Conservation (phyloP, 2,329 filamentous ascomycete species). For the Calcarisporium arbuscula region DNA sequence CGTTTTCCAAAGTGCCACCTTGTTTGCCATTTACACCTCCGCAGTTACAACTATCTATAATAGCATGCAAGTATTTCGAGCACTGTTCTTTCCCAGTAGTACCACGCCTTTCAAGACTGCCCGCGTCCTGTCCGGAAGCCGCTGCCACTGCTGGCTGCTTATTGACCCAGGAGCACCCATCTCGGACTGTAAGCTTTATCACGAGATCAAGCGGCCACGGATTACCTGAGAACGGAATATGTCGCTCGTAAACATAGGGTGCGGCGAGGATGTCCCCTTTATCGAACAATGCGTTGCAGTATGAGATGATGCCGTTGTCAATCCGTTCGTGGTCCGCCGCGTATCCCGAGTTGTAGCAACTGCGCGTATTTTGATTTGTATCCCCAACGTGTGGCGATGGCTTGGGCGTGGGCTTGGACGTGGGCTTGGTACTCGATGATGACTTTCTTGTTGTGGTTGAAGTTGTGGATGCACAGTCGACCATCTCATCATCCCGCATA, state of each 20-base stretch:
- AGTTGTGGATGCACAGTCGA: background rate
- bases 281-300: conserved; percentile 4
- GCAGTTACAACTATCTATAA: conserved; percentile 17
- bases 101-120: background rate
- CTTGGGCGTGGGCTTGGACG: background rate
- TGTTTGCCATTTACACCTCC: conserved; percentile 14
- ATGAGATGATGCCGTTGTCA: conserved; percentile 10
- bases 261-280: background rate
- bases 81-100: conserved; percentile 10
- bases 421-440: conserved; percentile 1
- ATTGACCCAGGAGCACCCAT: conserved; percentile 10
- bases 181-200: conserved; percentile 8
- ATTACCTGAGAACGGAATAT: conserved; percentile 5
- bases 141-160: background rate
- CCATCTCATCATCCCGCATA: background rate
- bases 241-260: conserved; percentile 1
- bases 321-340: conserved; percentile 6
- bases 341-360: conserved; percentile 14
- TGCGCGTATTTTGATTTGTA: conserved; percentile 5
- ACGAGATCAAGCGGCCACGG: conserved; percentile 6
- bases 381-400: conserved; percentile 8
- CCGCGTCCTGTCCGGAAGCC: background rate
- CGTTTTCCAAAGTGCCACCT: conserved; percentile 13
- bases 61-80: conserved; percentile 11
- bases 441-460: background rate